Evolutionary conservation across 1,284 basidiomycete species (phyloP), one percentile per base, ranked within the genome.

Genomic region (Peniophora sp.): DNA sequence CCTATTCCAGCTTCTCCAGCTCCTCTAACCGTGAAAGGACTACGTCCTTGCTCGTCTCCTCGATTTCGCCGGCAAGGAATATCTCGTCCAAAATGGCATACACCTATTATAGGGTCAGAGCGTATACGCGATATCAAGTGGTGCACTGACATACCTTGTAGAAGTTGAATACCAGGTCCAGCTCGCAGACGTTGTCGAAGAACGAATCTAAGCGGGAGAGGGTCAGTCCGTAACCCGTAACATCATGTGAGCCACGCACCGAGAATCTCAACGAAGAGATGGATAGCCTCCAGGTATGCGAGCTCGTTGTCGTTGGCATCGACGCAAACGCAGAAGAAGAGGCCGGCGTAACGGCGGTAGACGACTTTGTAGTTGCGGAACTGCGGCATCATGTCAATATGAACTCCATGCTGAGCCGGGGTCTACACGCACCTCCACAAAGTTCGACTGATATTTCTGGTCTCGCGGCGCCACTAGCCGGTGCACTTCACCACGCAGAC

Each of bases 391-490:
- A 15, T 23, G 43, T 46, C 27, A 42, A 36, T 34, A n/a, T n/a
- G n/a, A n/a, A n/a, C n/a, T n/a, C n/a, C n/a, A n/a, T n/a, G n/a
- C n/a, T n/a, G n/a, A n/a, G n/a, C n/a, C n/a, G n/a, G n/a, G n/a
- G n/a, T n/a, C n/a, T n/a, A 17, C n/a, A 15, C 82, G 51, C 57
- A 96, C 95, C 80, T 99, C 96, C 47, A 98, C 95, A 64, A 99
- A 99, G 69, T 99, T 99, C 52, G 92, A 96, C 68, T 99, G 97
- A 59, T 97, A 96, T 68, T 97, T 97, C 73, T 97, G 95, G 68
- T 99, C 96, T 56, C 96, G 72, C n/a, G 95, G 93, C 0, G 96
- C 96, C 17, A 99, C 90, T 54, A 98, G 68, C 41, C 96, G 78
- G 65, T 98, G 96, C 1, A 99, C 95, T 67, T 99, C 96, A 20